Conservation (phyloP, 495 filamentous ascomycete species). For the Podospora pseudoanserina region DNA sequence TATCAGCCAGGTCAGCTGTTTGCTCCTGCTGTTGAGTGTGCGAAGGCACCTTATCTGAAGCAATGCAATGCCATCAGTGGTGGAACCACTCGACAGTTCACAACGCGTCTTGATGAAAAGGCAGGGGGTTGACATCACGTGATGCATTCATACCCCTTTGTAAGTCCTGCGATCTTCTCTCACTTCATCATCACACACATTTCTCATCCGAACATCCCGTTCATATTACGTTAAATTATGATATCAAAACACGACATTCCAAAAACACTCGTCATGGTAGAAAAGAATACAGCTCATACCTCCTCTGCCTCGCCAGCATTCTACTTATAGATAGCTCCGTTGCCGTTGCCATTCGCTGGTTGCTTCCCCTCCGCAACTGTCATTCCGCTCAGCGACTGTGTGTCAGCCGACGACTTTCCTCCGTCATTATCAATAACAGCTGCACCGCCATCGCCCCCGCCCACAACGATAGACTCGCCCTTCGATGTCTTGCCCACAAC, state of each 20-base stretch:
- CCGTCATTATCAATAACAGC: slow-evolving; percentile 9
- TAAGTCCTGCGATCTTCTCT: neutral
- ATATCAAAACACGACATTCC: neutral
- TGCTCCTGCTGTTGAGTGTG: neutral
- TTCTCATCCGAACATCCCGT: neutral
- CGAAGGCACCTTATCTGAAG: neutral
- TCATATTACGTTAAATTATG: neutral
- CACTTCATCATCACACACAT: neutral
- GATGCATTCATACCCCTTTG: slow-evolving; percentile 3
- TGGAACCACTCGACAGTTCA: neutral
- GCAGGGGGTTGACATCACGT: neutral
- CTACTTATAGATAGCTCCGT: neutral
- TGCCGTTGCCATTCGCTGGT: slow-evolving; percentile 18
- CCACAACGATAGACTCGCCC: slow-evolving; percentile 81
- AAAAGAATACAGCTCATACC: neutral
- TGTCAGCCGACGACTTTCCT: slow-evolving; percentile 5
- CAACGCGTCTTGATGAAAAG: slow-evolving; percentile 4
- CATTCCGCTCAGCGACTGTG: slow-evolving; percentile 19
- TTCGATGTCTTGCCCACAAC: slow-evolving; percentile 83
- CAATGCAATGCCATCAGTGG: neutral
- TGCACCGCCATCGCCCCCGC: slow-evolving; percentile 63
- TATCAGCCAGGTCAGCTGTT: neutral
- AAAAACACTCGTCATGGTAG: neutral
- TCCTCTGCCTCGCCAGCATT: neutral
- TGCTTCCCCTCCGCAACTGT: slow-evolving; percentile 29